Evolutionary conservation across 2,329 filamentous ascomycete species (phyloP), one percentile per base, ranked within the genome.

Genomic region (Colletotrichum limetticola): DNA sequence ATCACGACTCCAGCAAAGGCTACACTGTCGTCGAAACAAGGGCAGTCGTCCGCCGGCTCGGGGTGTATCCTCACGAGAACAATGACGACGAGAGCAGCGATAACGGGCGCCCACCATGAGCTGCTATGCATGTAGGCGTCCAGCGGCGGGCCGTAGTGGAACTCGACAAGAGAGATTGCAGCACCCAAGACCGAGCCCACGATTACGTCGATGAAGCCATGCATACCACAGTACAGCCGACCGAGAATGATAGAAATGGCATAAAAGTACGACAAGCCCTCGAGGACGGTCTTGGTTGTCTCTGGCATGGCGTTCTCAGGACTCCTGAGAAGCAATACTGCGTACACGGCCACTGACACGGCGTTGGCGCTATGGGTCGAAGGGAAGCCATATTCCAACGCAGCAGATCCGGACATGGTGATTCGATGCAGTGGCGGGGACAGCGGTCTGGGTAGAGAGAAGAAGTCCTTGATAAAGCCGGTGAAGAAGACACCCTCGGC

Each of bases 301-400:
- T 90, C 84, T 37, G 88, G 83, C 72, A 94, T 85, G 22, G 89
- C 86, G 68, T 91, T 91, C n/a, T 91, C 89, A 1, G 91, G 88
- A 30, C 89, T 89, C 75, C 89, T 89, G 22, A 98, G 85, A 59
- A 92, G 86, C 67, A 95, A 88, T 8, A 98, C 85, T 35, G 89
- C 92, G 81, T 98, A 98, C 5, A 97, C 89, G 46, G 95, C 94
- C 19, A 98, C 96, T 0, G 96, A 98, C 7, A 98, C 94, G 2
- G 97, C 97, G 82, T 99, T 99, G 61, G 97, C 97, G 16, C 95
- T 98, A 82, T 99, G 97, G 0, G 97, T 98, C 9, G 95, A 98
- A 0, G 97, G 97, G 78, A 98, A 98, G 24, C 97, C 97, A 80
- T 99, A 99, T 80, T 99, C 97, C 67, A 99, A 89, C 11, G 96